Conservation (phyloP, 192 early-diverging fungal genomes). For the Oehlia diaphana region DNA sequence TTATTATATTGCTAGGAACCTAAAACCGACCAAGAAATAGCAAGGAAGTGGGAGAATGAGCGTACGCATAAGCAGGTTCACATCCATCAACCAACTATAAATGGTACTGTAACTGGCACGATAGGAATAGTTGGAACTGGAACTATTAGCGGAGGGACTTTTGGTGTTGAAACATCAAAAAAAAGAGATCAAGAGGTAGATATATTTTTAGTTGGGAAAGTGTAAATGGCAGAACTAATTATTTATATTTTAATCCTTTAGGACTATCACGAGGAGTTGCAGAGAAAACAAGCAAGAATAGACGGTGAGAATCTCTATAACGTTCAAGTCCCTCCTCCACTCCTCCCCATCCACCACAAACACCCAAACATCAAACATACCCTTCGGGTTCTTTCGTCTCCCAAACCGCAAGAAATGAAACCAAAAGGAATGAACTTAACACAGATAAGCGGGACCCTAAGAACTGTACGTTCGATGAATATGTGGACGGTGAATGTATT, state of each 20-base stretch:
- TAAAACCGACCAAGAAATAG: neutral
- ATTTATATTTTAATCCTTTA: neutral
- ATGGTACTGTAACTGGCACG: neutral
- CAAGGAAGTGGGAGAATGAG: neutral
- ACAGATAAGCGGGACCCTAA: neutral
- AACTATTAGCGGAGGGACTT: neutral
- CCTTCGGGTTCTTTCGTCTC: neutral
- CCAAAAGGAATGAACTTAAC: neutral
- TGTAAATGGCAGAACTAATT: neutral
- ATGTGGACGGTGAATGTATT: neutral
- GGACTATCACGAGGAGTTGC: neutral
- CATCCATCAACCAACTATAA: neutral
- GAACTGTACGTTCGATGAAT: neutral
- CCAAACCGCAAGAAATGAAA: neutral
- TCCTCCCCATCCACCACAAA: neutral
- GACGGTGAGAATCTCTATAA: neutral
- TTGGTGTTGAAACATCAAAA: conserved; percentile 1
- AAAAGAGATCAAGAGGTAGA: neutral
- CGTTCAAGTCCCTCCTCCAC: neutral
- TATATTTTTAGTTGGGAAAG: neutral
- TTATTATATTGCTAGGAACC: neutral
- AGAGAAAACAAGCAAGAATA: neutral
- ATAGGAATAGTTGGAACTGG: neutral
- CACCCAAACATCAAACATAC: too few relatives aligned
- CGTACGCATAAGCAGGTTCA: conserved; percentile 4